phyloP scores from a whole-genome alignment of 1,284 basidiomycete genomes.

The Hymenochaete sp. region DNA sequence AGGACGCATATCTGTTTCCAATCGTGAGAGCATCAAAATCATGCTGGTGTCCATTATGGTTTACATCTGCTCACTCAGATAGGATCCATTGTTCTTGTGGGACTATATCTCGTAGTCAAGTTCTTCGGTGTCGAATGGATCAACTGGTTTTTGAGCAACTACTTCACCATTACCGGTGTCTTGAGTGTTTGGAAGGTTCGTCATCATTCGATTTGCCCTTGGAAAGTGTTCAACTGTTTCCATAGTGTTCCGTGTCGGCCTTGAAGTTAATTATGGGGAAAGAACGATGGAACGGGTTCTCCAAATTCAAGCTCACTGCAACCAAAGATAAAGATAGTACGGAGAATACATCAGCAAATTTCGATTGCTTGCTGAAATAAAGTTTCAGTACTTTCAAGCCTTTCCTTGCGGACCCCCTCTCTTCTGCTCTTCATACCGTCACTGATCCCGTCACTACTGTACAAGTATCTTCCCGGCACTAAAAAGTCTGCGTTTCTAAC shows the following conservation, averaged over 20 bases:
- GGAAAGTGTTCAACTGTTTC: slow-evolving; percentile 9
- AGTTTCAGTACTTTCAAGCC: slow-evolving; percentile 32
- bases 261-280: slow-evolving; percentile 38
- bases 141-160: slow-evolving; percentile 69
- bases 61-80: slow-evolving; percentile 32
- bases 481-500: slow-evolving; percentile 66
- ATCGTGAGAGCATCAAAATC: slow-evolving; percentile 36
- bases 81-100: slow-evolving; percentile 56
- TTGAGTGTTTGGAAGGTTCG: slow-evolving; percentile 63
- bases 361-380: slow-evolving; percentile 2
- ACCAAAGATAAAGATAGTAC: slow-evolving; percentile 38
- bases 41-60: slow-evolving; percentile 3
- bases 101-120: slow-evolving; percentile 63
- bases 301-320: slow-evolving; percentile 37
- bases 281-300: slow-evolving; percentile 44
- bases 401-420: slow-evolving; percentile 56
- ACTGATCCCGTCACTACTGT: slow-evolving; percentile 59
- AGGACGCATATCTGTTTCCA: slow-evolving; percentile 72
- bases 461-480: slow-evolving; percentile 42
- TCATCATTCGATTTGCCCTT: background rate
- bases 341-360: slow-evolving; percentile 17
- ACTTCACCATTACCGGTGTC: slow-evolving; percentile 60
- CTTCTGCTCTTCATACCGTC: slow-evolving; percentile 58
- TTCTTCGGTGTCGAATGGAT: slow-evolving; percentile 80
- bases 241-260: slow-evolving; percentile 43